Evolutionary conservation across 2,329 filamentous ascomycete species (phyloP).

Genomic region (Sclerotinia trifoliorum): DNA sequence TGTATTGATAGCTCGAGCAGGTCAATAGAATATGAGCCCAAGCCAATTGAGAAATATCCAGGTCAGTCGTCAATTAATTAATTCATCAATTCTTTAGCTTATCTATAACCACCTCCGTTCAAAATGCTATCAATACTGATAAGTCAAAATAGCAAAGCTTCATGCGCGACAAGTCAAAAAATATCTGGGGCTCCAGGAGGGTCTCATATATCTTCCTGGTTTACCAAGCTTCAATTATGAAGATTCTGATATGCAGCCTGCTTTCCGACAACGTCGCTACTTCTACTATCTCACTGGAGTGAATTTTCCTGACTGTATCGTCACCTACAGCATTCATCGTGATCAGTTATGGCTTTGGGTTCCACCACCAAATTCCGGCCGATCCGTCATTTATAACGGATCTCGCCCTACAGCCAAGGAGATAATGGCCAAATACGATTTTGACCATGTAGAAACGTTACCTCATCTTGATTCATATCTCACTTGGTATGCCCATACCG

Average conservation of each 20-base stretch:
- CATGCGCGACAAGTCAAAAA: conserved; percentile 49
- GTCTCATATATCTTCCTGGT: conserved; percentile 57
- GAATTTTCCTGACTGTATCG: conserved; percentile 52
- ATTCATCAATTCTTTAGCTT: neutral
- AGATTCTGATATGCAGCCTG: conserved; percentile 57
- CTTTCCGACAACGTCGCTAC: conserved; percentile 59
- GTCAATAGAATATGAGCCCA: conserved; percentile 24
- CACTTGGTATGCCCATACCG: conserved; percentile 43
- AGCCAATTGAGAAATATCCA: conserved; percentile 31
- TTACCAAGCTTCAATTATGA: conserved; percentile 50
- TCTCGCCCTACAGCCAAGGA: conserved; percentile 59
- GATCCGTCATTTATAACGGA: conserved; percentile 62
- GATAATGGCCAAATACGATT: conserved; percentile 61
- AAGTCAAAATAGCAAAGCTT: conserved; percentile 45
- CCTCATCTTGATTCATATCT: conserved; percentile 50
- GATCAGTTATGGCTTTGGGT: conserved; percentile 73
- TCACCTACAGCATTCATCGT: conserved; percentile 56
- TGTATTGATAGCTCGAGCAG: neutral
- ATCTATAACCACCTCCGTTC: neutral
- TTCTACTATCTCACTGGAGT: conserved; percentile 60
- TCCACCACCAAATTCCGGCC: conserved; percentile 61
- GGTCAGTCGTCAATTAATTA: conserved; percentile 24
- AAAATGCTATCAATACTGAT: neutral
- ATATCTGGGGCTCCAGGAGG: conserved; percentile 44
- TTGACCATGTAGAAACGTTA: conserved; percentile 64